A percentile compares a stretch with the other conserved stretches of the same genome.
Conservation (phyloP, 345 rosid genomes). For the Bruguiera sexangula region DNA sequence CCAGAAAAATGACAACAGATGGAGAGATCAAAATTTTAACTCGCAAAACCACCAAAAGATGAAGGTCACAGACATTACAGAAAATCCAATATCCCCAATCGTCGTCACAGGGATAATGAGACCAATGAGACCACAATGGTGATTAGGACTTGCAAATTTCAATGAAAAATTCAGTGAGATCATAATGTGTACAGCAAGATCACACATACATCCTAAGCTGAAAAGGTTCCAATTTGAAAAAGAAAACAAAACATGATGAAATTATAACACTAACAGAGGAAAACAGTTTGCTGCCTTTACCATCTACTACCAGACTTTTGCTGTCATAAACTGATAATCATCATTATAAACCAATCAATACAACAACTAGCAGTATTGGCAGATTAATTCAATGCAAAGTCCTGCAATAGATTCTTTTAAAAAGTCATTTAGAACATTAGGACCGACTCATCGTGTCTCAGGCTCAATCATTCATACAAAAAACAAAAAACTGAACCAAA, state of each 20-base stretch:
- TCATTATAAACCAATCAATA: no score
- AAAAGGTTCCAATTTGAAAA: no score
- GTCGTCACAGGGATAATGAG: neutral
- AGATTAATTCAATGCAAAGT: no score
- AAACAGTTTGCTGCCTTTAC: no score
- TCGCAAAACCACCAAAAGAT: neutral
- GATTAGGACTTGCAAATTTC: slow-evolving; percentile 4
- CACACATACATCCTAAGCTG: neutral
- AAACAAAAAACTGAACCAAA: neutral
- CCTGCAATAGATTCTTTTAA: no score
- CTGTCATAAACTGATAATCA: no score
- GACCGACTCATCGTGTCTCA: no score
- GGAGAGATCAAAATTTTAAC: neutral
- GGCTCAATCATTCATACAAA: no score
- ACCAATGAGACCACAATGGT: neutral
- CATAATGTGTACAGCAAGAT: neutral
- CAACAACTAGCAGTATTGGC: no score
- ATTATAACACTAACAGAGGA: neutral
- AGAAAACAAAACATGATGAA: neutral
- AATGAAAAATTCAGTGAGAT: neutral
- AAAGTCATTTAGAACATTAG: no score
- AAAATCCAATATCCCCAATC: neutral
- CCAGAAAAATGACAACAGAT: slow-evolving; percentile 1
- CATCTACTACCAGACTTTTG: no score
- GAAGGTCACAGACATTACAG: neutral